These are phyloP conservation scores for Auriscalpium orientale DNA, from an alignment of 768 basidiomycete genomes.

Conservation along the genomic window DNA sequence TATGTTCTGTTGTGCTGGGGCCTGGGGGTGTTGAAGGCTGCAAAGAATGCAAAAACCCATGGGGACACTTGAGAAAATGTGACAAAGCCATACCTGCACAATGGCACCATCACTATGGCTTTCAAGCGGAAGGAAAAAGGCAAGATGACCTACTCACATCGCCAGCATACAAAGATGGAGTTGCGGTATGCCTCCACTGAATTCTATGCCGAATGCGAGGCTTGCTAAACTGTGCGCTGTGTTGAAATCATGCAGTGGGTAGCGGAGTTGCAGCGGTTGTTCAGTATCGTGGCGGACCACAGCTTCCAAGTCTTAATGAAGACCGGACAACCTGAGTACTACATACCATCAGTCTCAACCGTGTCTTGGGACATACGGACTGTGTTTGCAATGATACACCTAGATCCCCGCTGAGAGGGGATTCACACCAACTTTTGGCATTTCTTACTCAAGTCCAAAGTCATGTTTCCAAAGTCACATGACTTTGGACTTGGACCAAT, in stretches of 20 bases:
- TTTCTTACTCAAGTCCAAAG: no score
- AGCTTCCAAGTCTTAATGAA: no score
- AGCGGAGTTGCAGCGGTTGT: background rate
- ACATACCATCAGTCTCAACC: no score
- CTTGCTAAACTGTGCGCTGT: background rate
- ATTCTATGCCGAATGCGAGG: no score
- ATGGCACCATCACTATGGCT: background rate
- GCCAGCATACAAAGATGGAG: background rate
- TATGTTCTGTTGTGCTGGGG: conserved; percentile 1
- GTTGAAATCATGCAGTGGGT: background rate
- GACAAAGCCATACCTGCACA: background rate
- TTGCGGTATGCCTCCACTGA: background rate
- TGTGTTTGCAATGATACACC: no score
- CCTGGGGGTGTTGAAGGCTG: background rate
- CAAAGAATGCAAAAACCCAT: background rate
- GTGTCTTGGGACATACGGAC: no score
- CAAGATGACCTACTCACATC: background rate
- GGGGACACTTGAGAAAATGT: background rate
- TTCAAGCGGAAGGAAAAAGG: background rate
- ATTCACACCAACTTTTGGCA: no score
- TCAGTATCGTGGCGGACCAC: background rate
- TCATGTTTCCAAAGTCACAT: no score
- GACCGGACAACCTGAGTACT: no score
- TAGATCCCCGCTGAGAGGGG: no score
- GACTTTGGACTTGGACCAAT: no score